Evolutionary conservation across 83 land plant species (phyloP).

Genomic region (Thuja plicata): DNA sequence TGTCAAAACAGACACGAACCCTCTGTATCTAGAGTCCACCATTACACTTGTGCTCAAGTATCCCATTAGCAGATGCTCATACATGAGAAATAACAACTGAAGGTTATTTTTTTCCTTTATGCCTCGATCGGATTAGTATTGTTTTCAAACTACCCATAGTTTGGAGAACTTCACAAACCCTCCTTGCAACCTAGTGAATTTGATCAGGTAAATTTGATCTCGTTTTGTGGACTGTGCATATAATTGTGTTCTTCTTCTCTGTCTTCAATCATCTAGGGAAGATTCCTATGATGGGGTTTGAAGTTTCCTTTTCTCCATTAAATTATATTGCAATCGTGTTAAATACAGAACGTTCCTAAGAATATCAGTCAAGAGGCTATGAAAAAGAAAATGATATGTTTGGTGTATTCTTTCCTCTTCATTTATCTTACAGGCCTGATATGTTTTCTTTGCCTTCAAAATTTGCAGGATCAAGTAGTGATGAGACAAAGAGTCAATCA

Average conservation of each 20-base stretch:
- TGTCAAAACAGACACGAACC: neutral
- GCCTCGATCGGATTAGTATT: neutral
- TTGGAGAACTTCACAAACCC: neutral
- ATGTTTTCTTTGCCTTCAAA: neutral
- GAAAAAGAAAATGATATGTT: neutral
- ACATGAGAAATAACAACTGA: neutral
- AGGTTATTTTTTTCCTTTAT: neutral
- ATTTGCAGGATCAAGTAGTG: constrained; percentile 8
- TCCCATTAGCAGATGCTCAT: neutral
- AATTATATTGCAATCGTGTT: neutral
- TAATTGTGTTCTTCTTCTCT: neutral
- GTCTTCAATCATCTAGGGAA: neutral
- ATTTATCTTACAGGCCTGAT: neutral
- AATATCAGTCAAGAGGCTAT: neutral
- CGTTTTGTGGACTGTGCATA: neutral
- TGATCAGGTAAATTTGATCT: neutral
- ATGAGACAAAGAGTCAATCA: constrained; percentile 13
- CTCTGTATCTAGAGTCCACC: neutral
- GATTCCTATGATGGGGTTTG: too few species aligned
- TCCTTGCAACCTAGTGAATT: neutral
- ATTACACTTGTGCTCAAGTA: neutral
- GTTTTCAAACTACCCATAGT: neutral
- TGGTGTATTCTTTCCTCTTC: neutral
- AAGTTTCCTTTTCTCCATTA: neutral
- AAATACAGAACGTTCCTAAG: neutral